Base-by-base conservation (phyloP, 2,329 filamentous ascomycete genomes). In the Fusarium poae region DNA sequence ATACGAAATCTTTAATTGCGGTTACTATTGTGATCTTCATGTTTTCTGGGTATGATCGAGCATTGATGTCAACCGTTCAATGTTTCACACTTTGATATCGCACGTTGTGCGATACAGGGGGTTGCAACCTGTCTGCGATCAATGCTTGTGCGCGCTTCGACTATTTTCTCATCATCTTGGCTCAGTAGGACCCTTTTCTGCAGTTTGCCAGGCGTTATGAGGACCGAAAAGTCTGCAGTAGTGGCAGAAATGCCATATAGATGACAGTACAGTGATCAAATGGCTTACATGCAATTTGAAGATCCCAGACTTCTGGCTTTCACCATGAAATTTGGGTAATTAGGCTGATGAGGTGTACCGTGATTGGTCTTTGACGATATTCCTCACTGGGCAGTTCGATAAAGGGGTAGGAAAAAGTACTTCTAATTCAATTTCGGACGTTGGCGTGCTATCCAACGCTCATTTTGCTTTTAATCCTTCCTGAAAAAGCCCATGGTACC, bases 41-140 rank as follows among this genome's bases (percentile, higher is more conserved):
- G 52, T 45, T 21, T 25, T 18, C 20, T 25, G 20, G 12, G 5
- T 35, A 30, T 27, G 15, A 29, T 40, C 16, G 30, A n/a, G 10
- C 35, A 4, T 15, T 54, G 29, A 77, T 77, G 79, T 91, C 91
- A 72, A 92, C 91, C 57, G 91, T 77, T 73, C 89, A 88, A 78
- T 92, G 89, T 45, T 27, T 27, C 9, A 20, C 23, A 5, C 6
- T 13, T 20, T 4, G 18, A 16, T 30, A 20, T 4, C 27, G 12
- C 43, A 12, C 18, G 3, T 12, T 20, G 12, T 20, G 10, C 13
- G 13, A 16, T 8, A 18, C 7, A 8, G 13, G 29, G 16, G 20
- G 13, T 16, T 6, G 6, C 3, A 32, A 3, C 12, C 15, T 16
- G 32, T 52, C 15, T 23, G 11, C 18, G n/a, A 29, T 11, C 18